These are phyloP conservation scores for Misopates orontium DNA, from an alignment of 257 asterid species.

Conservation along the genomic window DNA sequence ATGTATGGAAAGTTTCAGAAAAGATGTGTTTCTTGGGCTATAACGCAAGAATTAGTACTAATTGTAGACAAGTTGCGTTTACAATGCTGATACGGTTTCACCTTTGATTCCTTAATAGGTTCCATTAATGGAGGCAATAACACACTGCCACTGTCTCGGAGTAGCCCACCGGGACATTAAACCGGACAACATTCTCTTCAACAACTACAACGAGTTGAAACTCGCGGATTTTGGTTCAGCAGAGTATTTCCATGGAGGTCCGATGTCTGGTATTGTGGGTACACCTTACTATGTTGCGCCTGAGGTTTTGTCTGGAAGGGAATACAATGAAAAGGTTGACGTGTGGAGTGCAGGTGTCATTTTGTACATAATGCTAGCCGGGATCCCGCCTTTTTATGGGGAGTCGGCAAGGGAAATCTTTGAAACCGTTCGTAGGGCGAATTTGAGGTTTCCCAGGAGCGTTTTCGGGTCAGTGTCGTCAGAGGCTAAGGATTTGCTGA, in stretches of 20 bases:
- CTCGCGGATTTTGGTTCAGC: conserved; percentile 87
- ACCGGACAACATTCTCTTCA: conserved; percentile 74
- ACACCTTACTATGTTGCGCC: conserved; percentile 67
- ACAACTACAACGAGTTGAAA: conserved; percentile 48
- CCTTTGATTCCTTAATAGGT: conserved; percentile 33
- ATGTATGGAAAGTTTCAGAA: too few relatives aligned
- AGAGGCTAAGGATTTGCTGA: conserved; percentile 56
- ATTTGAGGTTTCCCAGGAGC: conserved; percentile 56
- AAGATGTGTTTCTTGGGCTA: too few relatives aligned
- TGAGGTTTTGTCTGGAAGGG: conserved; percentile 47
- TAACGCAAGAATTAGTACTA: too few relatives aligned
- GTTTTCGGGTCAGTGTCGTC: conserved; percentile 42
- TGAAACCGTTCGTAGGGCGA: conserved; percentile 47
- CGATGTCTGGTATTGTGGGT: conserved; percentile 55
- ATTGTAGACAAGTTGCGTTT: not conserved
- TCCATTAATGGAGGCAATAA: conserved; percentile 77
- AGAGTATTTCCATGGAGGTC: conserved; percentile 44
- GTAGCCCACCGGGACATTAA: conserved; percentile 79
- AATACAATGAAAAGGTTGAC: conserved; percentile 54
- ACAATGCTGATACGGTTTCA: not conserved
- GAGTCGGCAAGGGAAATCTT: conserved; percentile 50
- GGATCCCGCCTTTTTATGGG: conserved; percentile 59
- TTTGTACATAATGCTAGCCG: conserved; percentile 54
- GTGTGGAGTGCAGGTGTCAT: conserved; percentile 68
- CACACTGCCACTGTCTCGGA: conserved; percentile 68